A percentile compares a stretch with the other conserved stretches of the same genome.
These are phyloP conservation scores for Paraurostyla sp. DNA, from an alignment of 73 alveolate genomes.

Conservation along the genomic window DNA sequence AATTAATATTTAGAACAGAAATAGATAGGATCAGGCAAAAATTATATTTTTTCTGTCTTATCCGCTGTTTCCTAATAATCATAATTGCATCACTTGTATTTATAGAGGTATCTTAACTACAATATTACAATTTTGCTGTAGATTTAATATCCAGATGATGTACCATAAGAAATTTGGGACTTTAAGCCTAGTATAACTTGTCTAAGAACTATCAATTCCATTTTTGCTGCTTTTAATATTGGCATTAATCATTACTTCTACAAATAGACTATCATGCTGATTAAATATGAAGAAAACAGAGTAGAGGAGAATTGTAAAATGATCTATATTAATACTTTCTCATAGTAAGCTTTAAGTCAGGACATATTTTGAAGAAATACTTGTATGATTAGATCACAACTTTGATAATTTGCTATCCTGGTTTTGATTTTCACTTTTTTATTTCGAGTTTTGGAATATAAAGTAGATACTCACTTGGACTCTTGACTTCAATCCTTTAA, in stretches of 20 bases:
- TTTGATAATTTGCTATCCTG: neutral
- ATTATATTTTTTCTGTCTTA: too few species aligned
- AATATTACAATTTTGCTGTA: neutral
- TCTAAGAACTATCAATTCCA: neutral
- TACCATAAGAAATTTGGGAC: neutral
- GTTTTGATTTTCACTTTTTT: neutral
- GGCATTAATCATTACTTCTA: neutral
- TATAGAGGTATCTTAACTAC: neutral
- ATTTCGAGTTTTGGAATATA: neutral
- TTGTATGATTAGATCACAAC: neutral
- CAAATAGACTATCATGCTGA: neutral
- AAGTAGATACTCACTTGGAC: neutral
- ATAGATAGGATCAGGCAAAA: too few species aligned
- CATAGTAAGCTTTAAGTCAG: neutral
- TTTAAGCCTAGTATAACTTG: neutral
- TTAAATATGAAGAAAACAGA: neutral
- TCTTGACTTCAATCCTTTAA: neutral
- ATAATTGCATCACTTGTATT: neutral
- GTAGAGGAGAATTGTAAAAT: neutral
- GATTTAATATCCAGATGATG: constrained; percentile 15
- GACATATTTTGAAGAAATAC: neutral
- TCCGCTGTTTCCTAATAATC: neutral
- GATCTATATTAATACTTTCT: neutral
- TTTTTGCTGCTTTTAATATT: neutral
- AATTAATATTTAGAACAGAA: too few species aligned